Evolutionary conservation across 2,329 filamentous ascomycete species (phyloP), one percentile per base, ranked within the genome.

Genomic region (Nemania serpens): DNA sequence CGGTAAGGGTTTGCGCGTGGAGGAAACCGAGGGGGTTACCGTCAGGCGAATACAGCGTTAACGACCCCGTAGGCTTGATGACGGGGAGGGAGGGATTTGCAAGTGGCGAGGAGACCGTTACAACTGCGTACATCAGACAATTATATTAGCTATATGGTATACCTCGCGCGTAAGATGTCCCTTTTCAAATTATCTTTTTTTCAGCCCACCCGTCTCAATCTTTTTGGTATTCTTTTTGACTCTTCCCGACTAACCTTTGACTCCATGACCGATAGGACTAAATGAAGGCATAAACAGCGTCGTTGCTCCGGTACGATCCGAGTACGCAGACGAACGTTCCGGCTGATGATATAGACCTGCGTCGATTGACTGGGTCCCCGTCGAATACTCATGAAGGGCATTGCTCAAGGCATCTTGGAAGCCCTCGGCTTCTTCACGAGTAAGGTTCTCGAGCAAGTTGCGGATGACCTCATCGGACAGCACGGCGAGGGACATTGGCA

Each of bases 201-300:
- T 7, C 25, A 29, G 25, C 25, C 25, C 7, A 3, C 7, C 25
- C 25, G 4, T 7, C 7, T 29, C 25, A 29, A 29, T 29, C 2
- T 17, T 39, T 34, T 11, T 29, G 36, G 36, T 39, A 12, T 13
- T 36, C 12, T 3, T 3, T 37, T 37, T 5, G 10, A 5, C 6
- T 51, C 10, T 10, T 36, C 18, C 20, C 36, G 13, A 62, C 72
- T 62, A 66, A 83, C 85, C 84, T 78, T 93, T 93, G 69, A 91
- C 83, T 3, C 86, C 88, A 64, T 90, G 87, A 29, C 84, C 85
- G 7, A 77, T 74, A 0, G 84, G 83, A 60, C 86, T 86, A 22
- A 82, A 85, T 1, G 88, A 88, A 0, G 90, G 90, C 87, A 92
- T 91, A 71, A 91, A 92, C 20, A 92, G 76, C 2, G 88, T 91